Conservation (phyloP, 768 basidiomycete species). For the Amyloporia xantha region DNA sequence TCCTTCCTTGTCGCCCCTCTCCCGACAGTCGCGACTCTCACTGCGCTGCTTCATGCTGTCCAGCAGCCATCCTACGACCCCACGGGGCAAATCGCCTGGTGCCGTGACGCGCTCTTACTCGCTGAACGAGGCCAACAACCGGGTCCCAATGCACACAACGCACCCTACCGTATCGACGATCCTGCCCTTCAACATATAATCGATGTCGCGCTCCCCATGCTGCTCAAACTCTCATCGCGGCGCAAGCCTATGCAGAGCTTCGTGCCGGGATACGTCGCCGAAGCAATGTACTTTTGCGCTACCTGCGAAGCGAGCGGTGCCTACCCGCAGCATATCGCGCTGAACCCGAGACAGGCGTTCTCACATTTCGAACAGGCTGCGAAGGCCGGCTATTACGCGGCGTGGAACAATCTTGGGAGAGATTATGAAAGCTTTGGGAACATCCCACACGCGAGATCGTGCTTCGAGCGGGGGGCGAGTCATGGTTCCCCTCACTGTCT, state of each 20-base stretch:
- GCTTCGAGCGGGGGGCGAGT: conserved; percentile 79
- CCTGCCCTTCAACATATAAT: conserved; percentile 52
- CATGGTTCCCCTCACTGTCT: conserved; percentile 70
- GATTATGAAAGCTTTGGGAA: conserved; percentile 92
- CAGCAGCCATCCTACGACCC: conserved; percentile 54
- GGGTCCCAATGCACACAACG: conserved; percentile 33
- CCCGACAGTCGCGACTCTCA: conserved; percentile 56
- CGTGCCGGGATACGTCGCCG: conserved; percentile 43
- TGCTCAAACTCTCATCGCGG: conserved; percentile 48
- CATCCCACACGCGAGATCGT: conserved; percentile 63
- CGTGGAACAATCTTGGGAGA: conserved; percentile 88
- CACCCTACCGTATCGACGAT: conserved; percentile 49
- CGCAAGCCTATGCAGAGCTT: conserved; percentile 27
- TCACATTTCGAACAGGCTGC: conserved; percentile 85
- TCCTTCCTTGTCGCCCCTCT: conserved; percentile 62
- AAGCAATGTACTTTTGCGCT: conserved; percentile 73
- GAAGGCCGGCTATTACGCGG: conserved; percentile 63
- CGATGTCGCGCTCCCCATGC: conserved; percentile 55
- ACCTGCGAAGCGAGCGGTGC: conserved; percentile 68
- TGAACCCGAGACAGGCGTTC: conserved; percentile 77
- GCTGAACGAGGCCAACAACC: conserved; percentile 53
- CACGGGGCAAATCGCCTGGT: conserved; percentile 64
- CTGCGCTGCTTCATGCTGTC: conserved; percentile 42
- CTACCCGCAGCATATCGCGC: conserved; percentile 55
- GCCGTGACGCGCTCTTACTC: conserved; percentile 74